These are phyloP conservation scores for Chlorophyllum brunneum DNA, from an alignment of 768 basidiomycete genomes.

Conservation along the genomic window DNA sequence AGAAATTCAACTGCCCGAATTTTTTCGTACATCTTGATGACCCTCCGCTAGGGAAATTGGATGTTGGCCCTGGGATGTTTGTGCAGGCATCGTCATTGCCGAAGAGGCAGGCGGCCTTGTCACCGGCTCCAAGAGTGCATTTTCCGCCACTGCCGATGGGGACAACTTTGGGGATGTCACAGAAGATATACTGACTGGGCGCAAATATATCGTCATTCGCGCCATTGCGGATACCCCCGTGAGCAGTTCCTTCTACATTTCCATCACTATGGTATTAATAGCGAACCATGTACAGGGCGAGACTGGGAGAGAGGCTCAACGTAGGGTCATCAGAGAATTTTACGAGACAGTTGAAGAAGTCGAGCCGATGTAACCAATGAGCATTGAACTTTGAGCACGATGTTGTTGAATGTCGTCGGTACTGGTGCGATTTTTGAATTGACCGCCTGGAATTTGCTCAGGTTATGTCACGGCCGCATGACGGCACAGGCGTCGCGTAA, in stretches of 20 bases:
- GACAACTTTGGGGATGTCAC: slow-evolving; percentile 57
- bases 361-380: slow-evolving; percentile 40
- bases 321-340: slow-evolving; percentile 79
- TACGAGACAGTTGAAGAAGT: slow-evolving; percentile 79
- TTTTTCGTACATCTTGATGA: background rate
- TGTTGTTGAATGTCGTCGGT: too few species aligned
- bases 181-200: slow-evolving; percentile 66
- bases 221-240: slow-evolving; percentile 60
- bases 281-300: slow-evolving; percentile 46
- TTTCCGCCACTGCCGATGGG: slow-evolving; percentile 32
- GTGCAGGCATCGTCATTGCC: slow-evolving; percentile 88
- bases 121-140: slow-evolving; percentile 59
- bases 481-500: background rate
- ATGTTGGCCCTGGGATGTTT: slow-evolving; percentile 83
- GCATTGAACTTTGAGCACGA: too few species aligned
- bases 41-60: slow-evolving; percentile 67
- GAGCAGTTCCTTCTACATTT: slow-evolving; percentile 16
- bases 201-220: slow-evolving; percentile 79
- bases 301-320: slow-evolving; percentile 66
- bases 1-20: background rate
- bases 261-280: background rate
- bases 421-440: too few species aligned
- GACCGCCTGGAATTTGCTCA: too few species aligned
- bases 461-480: background rate
- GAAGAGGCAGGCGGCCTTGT: slow-evolving; percentile 84